Evolutionary conservation across 23 red algal genomes (phyloP), one percentile per base, ranked within the genome.

Genomic region (Gracilaria caudata): DNA sequence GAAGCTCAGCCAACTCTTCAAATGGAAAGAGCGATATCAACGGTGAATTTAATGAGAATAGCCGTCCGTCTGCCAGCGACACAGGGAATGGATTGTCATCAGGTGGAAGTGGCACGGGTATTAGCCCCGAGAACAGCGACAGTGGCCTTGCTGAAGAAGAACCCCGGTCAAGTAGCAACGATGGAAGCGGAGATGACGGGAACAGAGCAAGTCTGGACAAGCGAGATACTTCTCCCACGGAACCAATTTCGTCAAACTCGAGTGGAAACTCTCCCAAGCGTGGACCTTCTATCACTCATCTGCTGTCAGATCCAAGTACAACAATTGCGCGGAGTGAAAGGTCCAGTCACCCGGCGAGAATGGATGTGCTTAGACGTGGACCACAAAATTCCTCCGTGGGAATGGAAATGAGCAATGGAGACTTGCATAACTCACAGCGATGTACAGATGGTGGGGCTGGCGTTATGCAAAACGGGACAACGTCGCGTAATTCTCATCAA

Each of bases 51-150:
- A 46, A 25, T 47, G 70, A 10, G 21, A 75, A 33, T 34, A 29
- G 5, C 25, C 70, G 70, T 2, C 72, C 57, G 7, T 64, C 85
- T 11, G 35, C 49, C 14, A 89, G 72, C 36, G 85, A 89, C 39
- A 46, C 36, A 10, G 80, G 41, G 4, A 84, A 64, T 30, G 85
- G 85, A 21, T 39, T 49, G 23, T 78, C 85, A 13, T 89, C 72
- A 68, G 85, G 85, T 32, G 85, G 85, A 47, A 89, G 85, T 68
- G 74, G 85, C 3, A 78, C 41, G 14, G 73, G 85, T 20, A 68
- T 46, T 8, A 89, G 85, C 56, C 17, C 61, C 14, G 73, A 89
- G 3, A 77, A 77, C 45, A 89, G 85, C 32, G 85, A 89, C 54
- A 49, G 41, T 53, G 85, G 85, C 16, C 70, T 78, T 51, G 85